These are phyloP conservation scores for Tylopilus plumbeoviolaceoides DNA, from an alignment of 768 basidiomycete species.

Conservation along the genomic window DNA sequence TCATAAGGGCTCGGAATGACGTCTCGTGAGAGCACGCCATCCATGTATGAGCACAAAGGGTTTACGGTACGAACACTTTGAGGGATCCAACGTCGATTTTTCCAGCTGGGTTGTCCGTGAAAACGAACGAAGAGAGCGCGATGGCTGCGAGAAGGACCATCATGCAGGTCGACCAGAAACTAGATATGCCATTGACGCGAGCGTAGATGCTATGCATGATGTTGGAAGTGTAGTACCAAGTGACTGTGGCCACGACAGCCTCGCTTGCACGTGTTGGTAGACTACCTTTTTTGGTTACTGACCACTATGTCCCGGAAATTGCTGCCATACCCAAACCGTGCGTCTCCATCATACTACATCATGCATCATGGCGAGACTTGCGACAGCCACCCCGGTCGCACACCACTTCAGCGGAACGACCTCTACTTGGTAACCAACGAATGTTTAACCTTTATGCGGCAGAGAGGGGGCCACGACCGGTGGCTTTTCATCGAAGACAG, in stretches of 20 bases:
- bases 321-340: slow-evolving; percentile 19
- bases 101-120: slow-evolving; percentile 56
- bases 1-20: slow-evolving; percentile 8
- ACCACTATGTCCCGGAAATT: slow-evolving; percentile 19
- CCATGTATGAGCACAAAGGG: neutral
- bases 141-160: slow-evolving; percentile 70
- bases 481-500: slow-evolving; percentile 17
- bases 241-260: too few relatives aligned
- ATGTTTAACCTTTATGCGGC: slow-evolving; percentile 14
- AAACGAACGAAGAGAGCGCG: slow-evolving; percentile 68
- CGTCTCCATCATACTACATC: slow-evolving; percentile 10
- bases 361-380: neutral
- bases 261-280: neutral
- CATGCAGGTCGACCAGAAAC: slow-evolving; percentile 68
- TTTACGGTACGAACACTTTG: slow-evolving; percentile 63
- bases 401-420: slow-evolving; percentile 15
- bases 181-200: slow-evolving; percentile 69
- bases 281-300: neutral
- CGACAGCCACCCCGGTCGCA: neutral
- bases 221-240: neutral
- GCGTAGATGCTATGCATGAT: slow-evolving; percentile 69
- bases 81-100: slow-evolving; percentile 56
- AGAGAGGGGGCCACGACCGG: slow-evolving; percentile 11
- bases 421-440: slow-evolving; percentile 16
- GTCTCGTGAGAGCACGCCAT: slow-evolving; percentile 7